Base-by-base conservation (phyloP, 2,329 filamentous ascomycete species). In the Pseudocercospora pini-densiflorae region DNA sequence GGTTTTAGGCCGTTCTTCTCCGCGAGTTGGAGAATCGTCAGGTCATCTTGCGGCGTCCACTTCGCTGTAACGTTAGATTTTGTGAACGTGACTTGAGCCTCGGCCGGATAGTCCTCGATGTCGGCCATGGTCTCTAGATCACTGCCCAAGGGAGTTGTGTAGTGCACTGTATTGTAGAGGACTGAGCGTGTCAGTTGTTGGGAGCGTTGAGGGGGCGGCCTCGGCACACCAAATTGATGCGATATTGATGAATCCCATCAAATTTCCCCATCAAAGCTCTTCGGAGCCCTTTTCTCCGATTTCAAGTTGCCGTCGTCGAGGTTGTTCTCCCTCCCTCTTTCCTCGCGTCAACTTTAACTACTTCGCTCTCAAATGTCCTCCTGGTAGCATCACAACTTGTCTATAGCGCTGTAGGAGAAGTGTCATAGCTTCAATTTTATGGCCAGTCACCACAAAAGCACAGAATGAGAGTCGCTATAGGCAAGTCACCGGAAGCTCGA, bases 1-100 rank as follows among this genome's bases (percentile, higher is more conserved):
- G 72, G 72, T 33, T 72, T 70, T 3, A 73, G 61, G 10, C 72
- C 72, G 14, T 63, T 69, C 45, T 70, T 68, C 60, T 73, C 72
- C n/a, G 71, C 71, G 8, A 73, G 65, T 45, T 73, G 55, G 8
- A 73, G 66, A 24, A 73, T 69, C 2, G 69, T 69, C 5, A 73
- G 68, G n/a, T 70, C 55, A 33, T 71, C 69, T 59, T 67, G 65
- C 7, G 63, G 65, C 6, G 54, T 59, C 71, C 71, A 73, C 27
- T 65, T 70, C 2, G 67, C 61, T 40, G 60, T 70, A 12, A 65
- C 61, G n/a, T 68, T 57, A 33, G 72, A 71, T 47, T 67, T 71
- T 4, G 69, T 73, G 63, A 72, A 72, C 16, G 27, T 62, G 5
- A 72, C 71, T 1, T 21, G 29, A 9, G 67, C 65, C 59, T 47